Evolutionary conservation across 257 asterid species (phyloP).

Genomic region (Nicotiana otophora): DNA sequence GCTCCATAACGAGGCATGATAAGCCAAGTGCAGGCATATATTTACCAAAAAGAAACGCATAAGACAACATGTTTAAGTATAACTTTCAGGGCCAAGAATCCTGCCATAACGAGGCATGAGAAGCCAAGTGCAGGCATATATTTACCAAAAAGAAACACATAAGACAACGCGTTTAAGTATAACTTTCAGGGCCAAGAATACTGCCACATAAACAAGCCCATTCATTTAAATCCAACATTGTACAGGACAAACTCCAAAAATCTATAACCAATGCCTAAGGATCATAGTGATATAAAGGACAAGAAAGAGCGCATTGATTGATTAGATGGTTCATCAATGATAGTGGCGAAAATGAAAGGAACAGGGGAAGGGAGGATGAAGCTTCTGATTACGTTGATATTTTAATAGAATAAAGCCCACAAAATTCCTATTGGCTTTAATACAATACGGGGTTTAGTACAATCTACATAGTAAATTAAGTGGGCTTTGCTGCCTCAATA

Average conservation of each 20-base stretch:
- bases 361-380: background rate
- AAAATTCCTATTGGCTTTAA: background rate
- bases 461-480: background rate
- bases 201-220: background rate
- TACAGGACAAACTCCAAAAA: background rate
- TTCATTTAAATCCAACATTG: background rate
- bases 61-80: background rate
- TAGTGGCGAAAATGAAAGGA: background rate
- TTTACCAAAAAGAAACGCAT: background rate
- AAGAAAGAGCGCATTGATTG: background rate
- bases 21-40: background rate
- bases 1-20: background rate
- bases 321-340: slow-evolving; percentile 8
- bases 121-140: background rate
- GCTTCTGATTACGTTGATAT: background rate
- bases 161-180: background rate
- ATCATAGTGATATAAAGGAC: background rate
- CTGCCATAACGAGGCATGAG: background rate
- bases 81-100: background rate
- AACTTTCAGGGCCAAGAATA: background rate
- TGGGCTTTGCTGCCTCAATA: slow-evolving; percentile 4
- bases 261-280: background rate
- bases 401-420: background rate
- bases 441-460: background rate
- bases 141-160: background rate